These are phyloP conservation scores for Mucor circinelloides DNA, from an alignment of 371 early-diverging fungal genomes.

Conservation along the genomic window DNA sequence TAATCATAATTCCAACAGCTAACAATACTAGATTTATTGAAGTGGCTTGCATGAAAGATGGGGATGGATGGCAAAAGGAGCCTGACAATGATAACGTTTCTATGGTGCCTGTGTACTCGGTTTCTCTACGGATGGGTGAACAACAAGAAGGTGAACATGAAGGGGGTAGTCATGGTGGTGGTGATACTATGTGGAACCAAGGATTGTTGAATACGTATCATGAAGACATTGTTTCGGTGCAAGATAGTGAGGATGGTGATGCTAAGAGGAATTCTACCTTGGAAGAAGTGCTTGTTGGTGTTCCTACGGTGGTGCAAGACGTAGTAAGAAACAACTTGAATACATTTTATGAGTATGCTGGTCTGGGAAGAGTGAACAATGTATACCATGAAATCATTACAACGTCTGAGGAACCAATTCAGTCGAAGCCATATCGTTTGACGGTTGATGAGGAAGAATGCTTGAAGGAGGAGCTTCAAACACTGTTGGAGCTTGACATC, in stretches of 20 bases:
- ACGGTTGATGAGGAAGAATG: conserved; percentile 16
- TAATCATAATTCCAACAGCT: not conserved
- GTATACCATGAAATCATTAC: not conserved
- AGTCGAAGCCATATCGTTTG: conserved; percentile 9
- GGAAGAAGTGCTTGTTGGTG: not conserved
- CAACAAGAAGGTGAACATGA: too few relatives aligned
- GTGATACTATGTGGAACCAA: not conserved
- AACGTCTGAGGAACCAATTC: not conserved
- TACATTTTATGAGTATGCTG: not conserved
- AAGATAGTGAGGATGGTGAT: not conserved
- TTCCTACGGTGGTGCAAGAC: not conserved
- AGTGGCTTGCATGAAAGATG: conserved; percentile 1
- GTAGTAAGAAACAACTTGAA: not conserved
- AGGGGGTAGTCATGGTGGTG: too few relatives aligned
- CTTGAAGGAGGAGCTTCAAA: conserved; percentile 10
- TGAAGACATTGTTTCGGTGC: conserved; percentile 1
- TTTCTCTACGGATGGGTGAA: too few relatives aligned
- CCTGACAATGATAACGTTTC: not conserved
- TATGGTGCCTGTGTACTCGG: not conserved
- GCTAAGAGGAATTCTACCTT: too few relatives aligned
- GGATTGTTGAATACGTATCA: not conserved
- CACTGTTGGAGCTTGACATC: conserved; percentile 6
- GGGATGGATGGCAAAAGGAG: not conserved
- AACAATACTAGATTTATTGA: not conserved
- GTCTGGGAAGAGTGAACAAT: not conserved